These are phyloP conservation scores for Fusarium heterosporum DNA, from an alignment of 2,329 filamentous ascomycete species.

Conservation along the genomic window DNA sequence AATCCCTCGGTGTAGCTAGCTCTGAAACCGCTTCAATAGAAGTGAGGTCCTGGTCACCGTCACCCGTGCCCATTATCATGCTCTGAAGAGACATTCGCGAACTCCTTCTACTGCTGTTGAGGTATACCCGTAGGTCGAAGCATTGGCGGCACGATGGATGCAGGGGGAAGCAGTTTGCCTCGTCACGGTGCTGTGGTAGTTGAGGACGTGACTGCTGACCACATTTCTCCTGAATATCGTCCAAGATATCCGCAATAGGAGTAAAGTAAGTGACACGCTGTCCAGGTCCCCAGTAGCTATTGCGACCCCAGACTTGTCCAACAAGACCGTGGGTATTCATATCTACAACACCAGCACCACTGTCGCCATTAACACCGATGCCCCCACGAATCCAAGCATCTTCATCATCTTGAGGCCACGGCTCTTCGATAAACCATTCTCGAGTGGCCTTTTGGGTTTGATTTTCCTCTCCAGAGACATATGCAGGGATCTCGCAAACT, in stretches of 20 bases:
- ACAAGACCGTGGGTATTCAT: conserved; percentile 54
- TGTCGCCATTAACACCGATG: conserved; percentile 59
- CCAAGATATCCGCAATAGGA: conserved; percentile 58
- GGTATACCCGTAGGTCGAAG: conserved; percentile 56
- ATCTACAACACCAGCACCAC: conserved; percentile 59
- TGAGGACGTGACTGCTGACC: conserved; percentile 54
- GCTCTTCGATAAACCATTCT: conserved; percentile 61
- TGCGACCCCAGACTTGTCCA: conserved; percentile 60
- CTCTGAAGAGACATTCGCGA: conserved; percentile 57
- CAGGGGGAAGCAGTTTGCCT: conserved; percentile 55
- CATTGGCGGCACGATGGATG: conserved; percentile 57
- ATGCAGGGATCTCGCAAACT: conserved; percentile 58
- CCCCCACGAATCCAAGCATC: conserved; percentile 60
- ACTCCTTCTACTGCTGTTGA: conserved; percentile 57
- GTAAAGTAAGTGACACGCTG: conserved; percentile 58
- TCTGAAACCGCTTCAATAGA: conserved; percentile 56
- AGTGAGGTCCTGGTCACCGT: conserved; percentile 54
- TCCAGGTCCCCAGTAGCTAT: conserved; percentile 57
- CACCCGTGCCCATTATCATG: conserved; percentile 54
- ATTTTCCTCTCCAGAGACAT: conserved; percentile 54
- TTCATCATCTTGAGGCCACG: conserved; percentile 53
- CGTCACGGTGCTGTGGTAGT: conserved; percentile 56
- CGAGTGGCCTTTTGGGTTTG: conserved; percentile 57
- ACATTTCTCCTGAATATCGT: conserved; percentile 60
- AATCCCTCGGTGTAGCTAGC: conserved; percentile 57